These are phyloP conservation scores for Aspergillus fumigatus DNA, from an alignment of 2,329 filamentous ascomycete genomes.

Conservation along the genomic window DNA sequence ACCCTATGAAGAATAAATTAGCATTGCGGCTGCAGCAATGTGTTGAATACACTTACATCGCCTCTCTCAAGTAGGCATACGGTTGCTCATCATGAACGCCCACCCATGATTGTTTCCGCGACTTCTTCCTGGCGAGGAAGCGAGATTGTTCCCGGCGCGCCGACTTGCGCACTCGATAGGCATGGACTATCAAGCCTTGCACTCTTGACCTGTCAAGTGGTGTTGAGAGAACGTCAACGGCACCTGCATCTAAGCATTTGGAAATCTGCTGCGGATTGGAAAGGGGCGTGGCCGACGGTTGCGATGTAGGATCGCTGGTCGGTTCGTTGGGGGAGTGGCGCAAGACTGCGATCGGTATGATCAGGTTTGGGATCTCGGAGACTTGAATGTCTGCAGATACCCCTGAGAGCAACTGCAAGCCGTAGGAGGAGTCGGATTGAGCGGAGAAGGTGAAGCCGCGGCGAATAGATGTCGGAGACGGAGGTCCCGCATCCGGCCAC, in stretches of 20 bases:
- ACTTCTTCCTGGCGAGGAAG: conserved; percentile 66
- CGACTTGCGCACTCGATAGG: conserved; percentile 75
- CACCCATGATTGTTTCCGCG: conserved; percentile 86
- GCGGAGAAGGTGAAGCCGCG: conserved; percentile 41
- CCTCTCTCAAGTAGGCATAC: conserved; percentile 83
- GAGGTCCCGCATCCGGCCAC: conserved; percentile 26
- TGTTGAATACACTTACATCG: conserved; percentile 54
- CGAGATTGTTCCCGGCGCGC: conserved; percentile 68
- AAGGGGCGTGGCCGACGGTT: conserved; percentile 31
- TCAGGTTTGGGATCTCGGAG: conserved; percentile 45
- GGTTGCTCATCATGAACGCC: conserved; percentile 79
- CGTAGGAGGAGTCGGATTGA: conserved; percentile 45
- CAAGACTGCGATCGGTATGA: conserved; percentile 48
- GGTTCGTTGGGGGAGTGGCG: conserved; percentile 23
- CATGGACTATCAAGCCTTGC: conserved; percentile 73
- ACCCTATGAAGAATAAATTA: conserved; percentile 46
- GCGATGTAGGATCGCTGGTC: conserved; percentile 13
- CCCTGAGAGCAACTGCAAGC: conserved; percentile 45
- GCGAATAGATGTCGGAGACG: conserved; percentile 29
- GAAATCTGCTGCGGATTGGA: conserved; percentile 54
- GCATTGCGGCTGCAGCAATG: background rate
- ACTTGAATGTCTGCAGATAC: conserved; percentile 48
- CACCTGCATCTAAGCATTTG: conserved; percentile 78
- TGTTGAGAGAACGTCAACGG: conserved; percentile 77
- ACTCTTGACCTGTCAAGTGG: conserved; percentile 71